Conservation (phyloP, 2,329 filamentous ascomycete genomes). For the Diaporthe sp. region DNA sequence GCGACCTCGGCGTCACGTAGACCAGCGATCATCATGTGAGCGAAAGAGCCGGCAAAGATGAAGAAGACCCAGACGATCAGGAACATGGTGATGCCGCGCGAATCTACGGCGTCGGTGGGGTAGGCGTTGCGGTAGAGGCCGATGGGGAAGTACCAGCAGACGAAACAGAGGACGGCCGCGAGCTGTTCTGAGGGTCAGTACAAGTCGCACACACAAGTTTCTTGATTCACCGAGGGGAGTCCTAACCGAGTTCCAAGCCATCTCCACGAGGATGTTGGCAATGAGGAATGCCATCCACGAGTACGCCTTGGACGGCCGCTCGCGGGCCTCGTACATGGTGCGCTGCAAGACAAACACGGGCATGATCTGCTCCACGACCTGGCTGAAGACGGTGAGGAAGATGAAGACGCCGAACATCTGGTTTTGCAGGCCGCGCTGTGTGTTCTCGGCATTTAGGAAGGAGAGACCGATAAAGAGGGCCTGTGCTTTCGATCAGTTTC, state of each 20-base stretch:
- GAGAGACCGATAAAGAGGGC: constrained; percentile 77
- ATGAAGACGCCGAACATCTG: constrained; percentile 80
- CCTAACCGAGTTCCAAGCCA: constrained; percentile 74
- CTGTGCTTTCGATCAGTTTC: neutral
- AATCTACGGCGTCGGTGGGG: constrained; percentile 62
- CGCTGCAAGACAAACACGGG: constrained; percentile 78
- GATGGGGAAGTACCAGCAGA: constrained; percentile 79
- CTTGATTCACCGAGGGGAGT: accelerated
- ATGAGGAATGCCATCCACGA: constrained; percentile 78
- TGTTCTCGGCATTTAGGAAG: constrained; percentile 71
- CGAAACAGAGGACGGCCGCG: constrained; percentile 73
- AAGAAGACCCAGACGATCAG: constrained; percentile 76
- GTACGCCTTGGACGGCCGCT: constrained; percentile 78
- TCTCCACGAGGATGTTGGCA: constrained; percentile 76
- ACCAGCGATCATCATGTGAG: constrained; percentile 73
- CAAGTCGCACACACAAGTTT: neutral
- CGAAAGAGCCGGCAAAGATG: constrained; percentile 76
- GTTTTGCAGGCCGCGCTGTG: constrained; percentile 76
- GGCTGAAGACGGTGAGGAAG: constrained; percentile 77
- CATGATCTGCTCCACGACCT: constrained; percentile 76
- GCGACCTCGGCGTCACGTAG: constrained; percentile 75
- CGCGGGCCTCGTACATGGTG: constrained; percentile 77
- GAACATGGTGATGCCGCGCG: constrained; percentile 75
- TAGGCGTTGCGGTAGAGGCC: constrained; percentile 72
- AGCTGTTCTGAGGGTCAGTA: constrained; percentile 49